A percentile compares a stretch with the other conserved stretches of the same genome.
Conservation (phyloP, 2,329 filamentous ascomycete genomes). For the Trichoderma sp. region DNA sequence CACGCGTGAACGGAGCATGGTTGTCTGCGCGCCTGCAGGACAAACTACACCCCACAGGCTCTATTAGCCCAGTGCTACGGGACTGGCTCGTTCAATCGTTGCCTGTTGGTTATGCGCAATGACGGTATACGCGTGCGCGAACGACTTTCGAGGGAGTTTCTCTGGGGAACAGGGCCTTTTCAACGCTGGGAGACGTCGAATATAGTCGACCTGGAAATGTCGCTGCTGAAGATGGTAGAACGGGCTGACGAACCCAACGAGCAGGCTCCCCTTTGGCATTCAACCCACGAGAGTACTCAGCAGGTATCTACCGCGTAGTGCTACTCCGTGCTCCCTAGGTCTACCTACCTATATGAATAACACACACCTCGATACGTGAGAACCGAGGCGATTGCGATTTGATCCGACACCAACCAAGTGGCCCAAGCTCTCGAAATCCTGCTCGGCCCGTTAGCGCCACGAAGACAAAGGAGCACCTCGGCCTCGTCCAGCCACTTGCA, state of each 20-base stretch:
- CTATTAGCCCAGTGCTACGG: constrained; percentile 14
- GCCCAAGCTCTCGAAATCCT: background rate
- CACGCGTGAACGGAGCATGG: background rate
- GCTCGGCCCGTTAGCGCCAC: constrained; percentile 8
- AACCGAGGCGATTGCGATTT: constrained; percentile 4
- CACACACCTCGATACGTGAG: too few relatives aligned
- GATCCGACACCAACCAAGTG: constrained; percentile 5
- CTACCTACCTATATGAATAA: background rate
- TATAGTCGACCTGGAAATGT: background rate
- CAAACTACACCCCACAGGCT: background rate
- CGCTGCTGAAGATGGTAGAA: background rate
- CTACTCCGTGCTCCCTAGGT: background rate
- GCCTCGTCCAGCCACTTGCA: background rate
- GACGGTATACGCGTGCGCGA: background rate
- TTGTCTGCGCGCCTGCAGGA: constrained; percentile 21
- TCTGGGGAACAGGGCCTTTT: background rate
- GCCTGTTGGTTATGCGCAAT: background rate
- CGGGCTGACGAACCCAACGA: background rate
- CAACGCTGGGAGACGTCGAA: background rate
- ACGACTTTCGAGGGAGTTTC: background rate
- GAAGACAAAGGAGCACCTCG: background rate
- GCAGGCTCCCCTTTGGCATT: background rate
- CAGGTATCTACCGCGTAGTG: constrained; percentile 4
- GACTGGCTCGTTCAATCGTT: background rate
- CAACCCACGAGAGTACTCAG: background rate